Base-by-base conservation (phyloP, 495 filamentous ascomycete genomes). In the Bryoglossum gracile region DNA sequence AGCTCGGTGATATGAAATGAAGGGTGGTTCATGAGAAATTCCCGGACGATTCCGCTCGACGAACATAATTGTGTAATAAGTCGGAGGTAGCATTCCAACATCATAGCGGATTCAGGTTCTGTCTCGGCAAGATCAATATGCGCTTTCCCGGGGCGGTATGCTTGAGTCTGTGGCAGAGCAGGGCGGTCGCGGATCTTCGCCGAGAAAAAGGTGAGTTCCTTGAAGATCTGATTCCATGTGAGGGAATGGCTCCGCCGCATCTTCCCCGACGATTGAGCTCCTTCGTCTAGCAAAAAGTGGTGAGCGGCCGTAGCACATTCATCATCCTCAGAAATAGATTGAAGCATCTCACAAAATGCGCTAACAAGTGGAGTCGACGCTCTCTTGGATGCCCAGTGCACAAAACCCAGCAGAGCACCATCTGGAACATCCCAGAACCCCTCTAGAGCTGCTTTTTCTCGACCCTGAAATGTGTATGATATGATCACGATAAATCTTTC, bases 271-370 rank as follows among this genome's bases (percentile, higher is more conserved):
- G 80, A 69, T 39, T 82, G 80, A 34, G 81, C 73, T 17, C 81
- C 80, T 66, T 99, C 92, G 51, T 96, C 92, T 9, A 87, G 73
- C 24, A 99, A 73, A 56, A 99, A 99, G 37, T 76, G 74, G 62
- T 99, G 90, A 1, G 89, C 88, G 17, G 83, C 70, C 30, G 79
- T 78, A 9, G 89, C 90, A 55, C 84, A 87, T 42, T 85, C 77
- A 44, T 86, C 79, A 26, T 86, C 86, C 28, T 81, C 75, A 0
- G 94, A 86, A 41, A 99, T 77, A 1, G 89, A 80, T 57, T 86
- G 82, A 8, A 99, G 72, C 81, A 97, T 84, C 63, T 96, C 94
- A 63, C 90, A 96, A 57, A 96, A 97, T 13, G 90, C 89, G 58
- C 87, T 89, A 44, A 89, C 89, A 24, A 94, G 79, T 14, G 92